phyloP scores from a whole-genome alignment of 257 asterid genomes.

The Oldenlandia corymbosa region DNA sequence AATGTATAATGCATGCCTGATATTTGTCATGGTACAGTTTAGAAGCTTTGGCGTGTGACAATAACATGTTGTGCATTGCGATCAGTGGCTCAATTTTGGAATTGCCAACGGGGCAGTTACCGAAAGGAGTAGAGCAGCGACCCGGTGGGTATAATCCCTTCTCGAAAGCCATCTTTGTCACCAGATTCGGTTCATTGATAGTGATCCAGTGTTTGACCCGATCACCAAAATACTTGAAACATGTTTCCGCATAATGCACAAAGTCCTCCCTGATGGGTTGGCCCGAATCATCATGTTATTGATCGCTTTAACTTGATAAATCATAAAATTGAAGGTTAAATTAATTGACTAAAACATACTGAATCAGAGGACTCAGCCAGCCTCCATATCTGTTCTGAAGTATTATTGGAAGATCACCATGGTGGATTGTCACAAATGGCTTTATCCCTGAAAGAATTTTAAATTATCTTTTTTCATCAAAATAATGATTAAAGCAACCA shows the following conservation, averaged over 20 bases:
- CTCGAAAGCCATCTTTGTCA: constrained; percentile 37
- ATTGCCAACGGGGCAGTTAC: constrained; percentile 55
- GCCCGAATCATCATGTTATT: no score
- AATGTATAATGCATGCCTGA: constrained; percentile 39
- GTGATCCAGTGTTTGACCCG: constrained; percentile 69
- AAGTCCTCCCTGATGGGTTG: constrained; percentile 46
- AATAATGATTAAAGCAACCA: no score
- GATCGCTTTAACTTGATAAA: no score
- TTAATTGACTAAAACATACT: no score
- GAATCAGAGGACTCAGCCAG: constrained; percentile 74
- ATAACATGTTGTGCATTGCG: constrained; percentile 48
- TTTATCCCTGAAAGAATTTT: constrained; percentile 59
- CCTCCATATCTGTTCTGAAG: constrained; percentile 54
- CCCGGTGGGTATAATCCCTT: constrained; percentile 45
- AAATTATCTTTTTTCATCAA: neutral
- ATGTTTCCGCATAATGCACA: constrained; percentile 46
- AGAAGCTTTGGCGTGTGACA: constrained; percentile 70
- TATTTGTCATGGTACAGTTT: constrained; percentile 45
- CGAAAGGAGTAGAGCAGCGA: constrained; percentile 71
- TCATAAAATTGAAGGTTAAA: no score
- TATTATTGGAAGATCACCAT: constrained; percentile 62
- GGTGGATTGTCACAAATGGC: constrained; percentile 73
- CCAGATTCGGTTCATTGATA: constrained; percentile 56
- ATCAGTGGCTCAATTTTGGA: constrained; percentile 67
- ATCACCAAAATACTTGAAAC: constrained; percentile 50